phyloP scores from a whole-genome alignment of 2,329 filamentous ascomycete species.

The Bipolaris cookei region DNA sequence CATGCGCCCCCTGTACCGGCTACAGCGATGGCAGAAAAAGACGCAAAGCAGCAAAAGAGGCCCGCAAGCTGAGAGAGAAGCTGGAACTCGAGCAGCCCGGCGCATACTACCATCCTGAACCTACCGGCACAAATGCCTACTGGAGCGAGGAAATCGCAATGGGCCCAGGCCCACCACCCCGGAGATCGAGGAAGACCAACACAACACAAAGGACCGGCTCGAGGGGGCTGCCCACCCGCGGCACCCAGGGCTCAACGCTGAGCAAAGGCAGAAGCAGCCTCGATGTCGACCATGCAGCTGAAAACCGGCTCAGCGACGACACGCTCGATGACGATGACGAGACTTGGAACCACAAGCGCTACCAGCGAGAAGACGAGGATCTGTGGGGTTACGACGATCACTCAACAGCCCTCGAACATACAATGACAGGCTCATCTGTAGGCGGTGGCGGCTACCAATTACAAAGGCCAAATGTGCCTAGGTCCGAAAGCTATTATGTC shows the following conservation, averaged over 20 bases:
- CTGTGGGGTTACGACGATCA: constrained; percentile 73
- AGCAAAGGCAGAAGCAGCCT: constrained; percentile 56
- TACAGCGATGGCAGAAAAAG: constrained; percentile 72
- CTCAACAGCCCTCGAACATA: constrained; percentile 40
- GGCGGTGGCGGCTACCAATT: constrained; percentile 32
- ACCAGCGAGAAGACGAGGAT: constrained; percentile 87
- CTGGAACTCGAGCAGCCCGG: constrained; percentile 73
- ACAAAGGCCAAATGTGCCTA: constrained; percentile 37
- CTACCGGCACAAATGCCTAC: constrained; percentile 85
- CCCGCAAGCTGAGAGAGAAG: constrained; percentile 68
- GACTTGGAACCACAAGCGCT: constrained; percentile 74
- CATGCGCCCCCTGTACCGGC: constrained; percentile 79
- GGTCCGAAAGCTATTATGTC: constrained; percentile 47
- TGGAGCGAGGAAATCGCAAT: constrained; percentile 87
- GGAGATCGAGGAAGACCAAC: constrained; percentile 63
- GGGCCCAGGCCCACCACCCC: constrained; percentile 75
- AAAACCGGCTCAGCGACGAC: constrained; percentile 43
- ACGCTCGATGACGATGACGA: constrained; percentile 54
- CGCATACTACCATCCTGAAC: constrained; percentile 77
- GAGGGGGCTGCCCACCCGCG: constrained; percentile 65
- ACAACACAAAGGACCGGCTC: constrained; percentile 52
- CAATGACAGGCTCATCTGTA: constrained; percentile 39
- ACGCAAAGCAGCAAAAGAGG: constrained; percentile 71
- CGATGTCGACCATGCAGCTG: constrained; percentile 32
- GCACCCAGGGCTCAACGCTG: constrained; percentile 55